Evolutionary conservation across 2,329 filamentous ascomycete species (phyloP), one percentile per base, ranked within the genome.

Genomic region (Aspergillus pseudoterreus): DNA sequence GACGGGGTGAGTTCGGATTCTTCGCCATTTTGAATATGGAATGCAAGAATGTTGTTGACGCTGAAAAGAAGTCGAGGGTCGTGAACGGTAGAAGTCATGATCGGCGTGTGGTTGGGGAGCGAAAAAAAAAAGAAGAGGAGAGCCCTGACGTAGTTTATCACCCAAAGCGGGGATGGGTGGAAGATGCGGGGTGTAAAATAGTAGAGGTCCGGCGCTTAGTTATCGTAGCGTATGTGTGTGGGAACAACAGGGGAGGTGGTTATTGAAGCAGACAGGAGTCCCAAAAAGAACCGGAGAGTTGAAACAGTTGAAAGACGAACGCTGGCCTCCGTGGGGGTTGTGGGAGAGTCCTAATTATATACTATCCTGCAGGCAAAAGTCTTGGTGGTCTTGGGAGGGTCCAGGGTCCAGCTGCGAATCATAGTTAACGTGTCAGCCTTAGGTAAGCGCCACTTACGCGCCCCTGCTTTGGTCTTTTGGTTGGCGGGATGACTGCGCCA

Each of bases 1-100:
- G 88, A 87, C 1, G 88, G 85, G 12, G 90, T 97, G 63, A 99
- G 84, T 12, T 83, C 81, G 50, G 86, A 78, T 73, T 97, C 92
- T 61, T 86, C 82, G 71, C 94, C 92, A 81, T 95, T 83, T 70
- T 90, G 84, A 55, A 97, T 84, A 68, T 96, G 90, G 75, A 90
- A 96, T 58, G 92, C 94, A 58, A 86, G 86, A 65, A 99, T 92
- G 75, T 90, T 90, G 60, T 86, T 84, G 68, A 97, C 63, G 57
- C 68, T 73, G 59, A 71, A 74, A 24, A 74, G 66, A 30, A 75
- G 60, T 36, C 70, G 63, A 19, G 72, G 70, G 39, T 74, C 71
- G 47, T 71, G 61, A 32, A 55, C 45, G 33, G 63, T 51, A 33
- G 59, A 58, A 15, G 66, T 52, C 66, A 69, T 68, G 38, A 17